Evolutionary conservation across 202 grass and related monocot species (phyloP), one percentile per base, ranked within the genome.

Genomic region (Thinopyrum obtusiflorum): DNA sequence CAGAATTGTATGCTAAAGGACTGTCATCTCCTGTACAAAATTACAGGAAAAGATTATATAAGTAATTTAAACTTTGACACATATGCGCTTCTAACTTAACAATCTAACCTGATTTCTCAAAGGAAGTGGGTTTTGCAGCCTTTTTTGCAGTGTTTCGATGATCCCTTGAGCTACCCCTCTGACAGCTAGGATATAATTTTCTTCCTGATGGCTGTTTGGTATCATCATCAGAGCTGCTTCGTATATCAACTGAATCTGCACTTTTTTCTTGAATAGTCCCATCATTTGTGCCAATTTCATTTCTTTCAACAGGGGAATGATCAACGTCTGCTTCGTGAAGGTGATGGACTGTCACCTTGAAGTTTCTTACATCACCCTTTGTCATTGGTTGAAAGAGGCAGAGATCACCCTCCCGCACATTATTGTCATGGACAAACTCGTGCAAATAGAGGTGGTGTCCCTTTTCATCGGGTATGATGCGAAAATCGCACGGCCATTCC

Each of bases 311-410:
- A 42, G 68, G 21, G 68, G 11, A 72, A 44, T 15, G 68, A 44
- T 47, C 23, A 44, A 2, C 3, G 23, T 6, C 3, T 73, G 13
- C 24, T 47, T 47, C 0, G 1, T 7, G 74, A 83, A 67, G 26
- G 11, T 84, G 47, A 68, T 85, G 85, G 68, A 88, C 81, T 79
- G 23, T 76, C 44, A 91, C 59, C 40, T 69, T 84, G 40, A 71
- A 42, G n/a, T 20, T 68, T 44, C 57, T 64, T 47, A 5, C 39
- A 24, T 71, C 35, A 77, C 18, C 68, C 61, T 85, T 82, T 18
- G 70, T 42, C 40, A 17, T 18, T 59, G 82, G 86, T 60, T 92
- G 86, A 79, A 92, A 92, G 28, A 92, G n/a, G 83, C 73, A 92
- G 72, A 89, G 14, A 86, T 92, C 83, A 32, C 83, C 82, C 65